Conservation (phyloP, 2,329 filamentous ascomycete genomes). For the Cladosporium colombiae region DNA sequence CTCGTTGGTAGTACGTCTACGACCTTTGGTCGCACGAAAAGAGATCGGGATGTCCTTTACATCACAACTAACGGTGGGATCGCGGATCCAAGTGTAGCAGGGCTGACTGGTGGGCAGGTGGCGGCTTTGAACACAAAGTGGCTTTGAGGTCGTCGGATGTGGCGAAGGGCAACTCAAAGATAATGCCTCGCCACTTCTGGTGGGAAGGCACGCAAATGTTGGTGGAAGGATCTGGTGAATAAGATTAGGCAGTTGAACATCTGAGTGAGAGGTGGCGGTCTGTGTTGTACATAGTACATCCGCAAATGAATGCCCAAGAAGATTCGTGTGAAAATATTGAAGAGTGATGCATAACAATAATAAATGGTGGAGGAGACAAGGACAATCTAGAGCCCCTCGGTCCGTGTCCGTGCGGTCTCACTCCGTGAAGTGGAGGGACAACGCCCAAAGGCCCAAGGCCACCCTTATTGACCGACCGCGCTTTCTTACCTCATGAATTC, state of each 20-base stretch:
- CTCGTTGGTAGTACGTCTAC: slow-evolving; percentile 24
- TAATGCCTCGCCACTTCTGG: neutral
- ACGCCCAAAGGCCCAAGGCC: neutral
- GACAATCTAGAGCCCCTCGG: neutral
- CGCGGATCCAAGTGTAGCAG: slow-evolving; percentile 16
- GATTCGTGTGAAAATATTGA: neutral
- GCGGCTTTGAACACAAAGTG: slow-evolving; percentile 10
- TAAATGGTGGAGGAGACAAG: neutral
- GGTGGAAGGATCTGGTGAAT: neutral
- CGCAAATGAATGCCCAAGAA: neutral
- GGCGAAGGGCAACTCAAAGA: neutral
- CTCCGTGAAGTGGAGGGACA: neutral
- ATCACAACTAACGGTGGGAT: slow-evolving; percentile 24
- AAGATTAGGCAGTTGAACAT: neutral
- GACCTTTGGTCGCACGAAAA: slow-evolving; percentile 22
- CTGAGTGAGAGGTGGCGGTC: neutral
- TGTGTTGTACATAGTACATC: neutral
- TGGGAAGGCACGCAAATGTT: neutral
- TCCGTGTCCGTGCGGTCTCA: neutral
- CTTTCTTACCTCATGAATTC: slow-evolving; percentile 7
- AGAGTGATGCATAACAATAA: neutral
- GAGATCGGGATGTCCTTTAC: slow-evolving; percentile 20
- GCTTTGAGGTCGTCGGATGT: neutral
- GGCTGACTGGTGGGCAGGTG: slow-evolving; percentile 15
- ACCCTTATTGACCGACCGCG: slow-evolving; percentile 17